Evolutionary conservation across 805 yeast genomes (phyloP), one percentile per base, ranked within the genome.

Genomic region (Starmerella stellata): DNA sequence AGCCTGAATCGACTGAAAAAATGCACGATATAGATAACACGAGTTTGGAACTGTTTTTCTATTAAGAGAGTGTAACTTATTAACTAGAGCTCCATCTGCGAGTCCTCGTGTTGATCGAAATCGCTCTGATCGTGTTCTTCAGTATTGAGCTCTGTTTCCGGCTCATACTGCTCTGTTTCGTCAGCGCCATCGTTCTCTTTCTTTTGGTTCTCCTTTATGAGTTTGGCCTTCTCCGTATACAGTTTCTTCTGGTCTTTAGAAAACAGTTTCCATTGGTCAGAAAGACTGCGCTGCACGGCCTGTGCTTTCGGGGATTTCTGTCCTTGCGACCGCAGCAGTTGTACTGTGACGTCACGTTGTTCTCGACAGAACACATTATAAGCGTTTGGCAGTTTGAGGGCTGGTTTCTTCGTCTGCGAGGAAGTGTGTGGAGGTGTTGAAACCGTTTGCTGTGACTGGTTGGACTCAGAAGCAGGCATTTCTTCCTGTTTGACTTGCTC

Each of bases 301-400:
- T 34, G 21, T 14, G 43, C 27, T 31, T 44, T 44, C 16, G 34
- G 29, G 15, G n/a, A 13, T 11, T 19, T 32, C 21, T 25, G 29
- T 17, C 44, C 47, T 13, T 19, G 3, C 21, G 25, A 29, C 44
- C 71, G 78, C 38, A 74, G 63, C 44, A 69, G 71, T 37, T 68
- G 65, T 44, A 70, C 72, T 29, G 81, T 68, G 36, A 68, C 64
- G 35, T 80, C 93, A 57, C 79, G 79, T 52, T 81, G 92, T 60
- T 70, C 61, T 42, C 85, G 95, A 58, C 95, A 85, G 53, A 78
- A 83, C 29, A 81, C 69, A 44, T 81, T 63, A 52, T 83, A 85
- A 4, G 95, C 93, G 56, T 83, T 85, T 13, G 48, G 48, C 30
- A 36, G 7, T 15, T 32, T 32, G 18, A 21, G 35, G 15, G 15